A percentile compares a stretch with the other conserved stretches of the same genome.
Evolutionary conservation across 2,329 filamentous ascomycete genomes (phyloP).

Genomic region (Aureobasidium pullulans): DNA sequence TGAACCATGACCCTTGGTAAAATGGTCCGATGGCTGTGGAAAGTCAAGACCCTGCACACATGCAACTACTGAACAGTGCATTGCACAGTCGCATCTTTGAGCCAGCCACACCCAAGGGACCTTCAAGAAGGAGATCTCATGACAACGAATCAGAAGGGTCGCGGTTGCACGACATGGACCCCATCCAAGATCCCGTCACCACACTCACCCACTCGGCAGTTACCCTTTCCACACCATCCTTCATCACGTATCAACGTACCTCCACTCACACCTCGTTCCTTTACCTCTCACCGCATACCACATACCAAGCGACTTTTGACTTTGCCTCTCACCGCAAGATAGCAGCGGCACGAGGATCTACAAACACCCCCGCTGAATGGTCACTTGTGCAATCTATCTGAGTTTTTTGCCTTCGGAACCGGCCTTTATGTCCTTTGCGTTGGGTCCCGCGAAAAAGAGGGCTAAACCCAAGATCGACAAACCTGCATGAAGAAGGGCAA

Average conservation of each 20-base stretch:
- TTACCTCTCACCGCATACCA: background rate
- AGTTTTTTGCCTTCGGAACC: background rate
- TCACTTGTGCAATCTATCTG: background rate
- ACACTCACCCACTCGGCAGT: background rate
- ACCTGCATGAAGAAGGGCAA: background rate
- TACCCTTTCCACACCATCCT: background rate
- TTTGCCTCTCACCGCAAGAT: background rate
- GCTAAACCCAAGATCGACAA: conserved; percentile 10
- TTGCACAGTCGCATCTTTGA: background rate
- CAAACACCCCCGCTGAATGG: background rate
- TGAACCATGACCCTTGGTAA: background rate
- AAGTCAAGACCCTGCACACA: background rate
- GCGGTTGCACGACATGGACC: background rate
- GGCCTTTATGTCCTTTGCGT: background rate
- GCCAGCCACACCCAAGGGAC: background rate
- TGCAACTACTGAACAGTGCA: conserved; percentile 1
- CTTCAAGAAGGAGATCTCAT: background rate
- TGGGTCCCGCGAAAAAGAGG: background rate
- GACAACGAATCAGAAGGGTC: conserved; percentile 2
- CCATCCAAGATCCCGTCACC: background rate
- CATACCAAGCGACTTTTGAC: background rate
- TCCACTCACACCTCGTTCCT: background rate
- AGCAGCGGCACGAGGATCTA: background rate
- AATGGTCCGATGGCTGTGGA: background rate
- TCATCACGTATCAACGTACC: background rate